A percentile compares a stretch with the other conserved stretches of the same genome.
Evolutionary conservation across 331 rosid genomes (phyloP).

Genomic region (Quercus tomentella): DNA sequence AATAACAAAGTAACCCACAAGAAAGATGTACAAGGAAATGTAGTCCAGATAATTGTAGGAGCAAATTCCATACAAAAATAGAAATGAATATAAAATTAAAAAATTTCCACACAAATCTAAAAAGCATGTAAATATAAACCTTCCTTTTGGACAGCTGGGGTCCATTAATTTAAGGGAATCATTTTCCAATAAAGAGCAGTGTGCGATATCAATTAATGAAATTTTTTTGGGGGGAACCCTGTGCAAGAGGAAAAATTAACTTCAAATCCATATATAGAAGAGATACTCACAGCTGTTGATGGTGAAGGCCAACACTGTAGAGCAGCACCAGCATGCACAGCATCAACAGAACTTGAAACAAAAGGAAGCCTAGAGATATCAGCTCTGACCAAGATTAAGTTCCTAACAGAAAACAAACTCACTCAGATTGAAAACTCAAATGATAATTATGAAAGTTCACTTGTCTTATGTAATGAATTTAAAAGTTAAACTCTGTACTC

Average conservation of each 20-base stretch:
- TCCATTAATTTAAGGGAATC: neutral
- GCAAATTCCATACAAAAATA: too few relatives aligned
- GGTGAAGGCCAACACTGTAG: constrained; percentile 98
- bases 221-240: neutral
- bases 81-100: neutral
- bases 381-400: constrained; percentile 72
- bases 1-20: neutral
- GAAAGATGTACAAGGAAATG: neutral
- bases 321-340: constrained; percentile 96
- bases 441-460: neutral
- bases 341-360: constrained; percentile 78
- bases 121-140: neutral
- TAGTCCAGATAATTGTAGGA: neutral
- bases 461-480: neutral
- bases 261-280: constrained; percentile 9
- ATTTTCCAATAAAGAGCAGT: neutral
- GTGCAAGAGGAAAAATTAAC: constrained; percentile 10
- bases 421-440: neutral
- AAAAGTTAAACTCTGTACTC: constrained; percentile 44
- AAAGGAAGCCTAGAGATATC: constrained; percentile 92
- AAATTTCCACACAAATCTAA: neutral
- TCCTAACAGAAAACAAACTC: constrained; percentile 37
- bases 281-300: constrained; percentile 65
- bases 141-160: neutral
- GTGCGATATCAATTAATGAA: neutral